Evolutionary conservation across 2,329 filamentous ascomycete species (phyloP).

Genomic region (Penicillium thymicola): DNA sequence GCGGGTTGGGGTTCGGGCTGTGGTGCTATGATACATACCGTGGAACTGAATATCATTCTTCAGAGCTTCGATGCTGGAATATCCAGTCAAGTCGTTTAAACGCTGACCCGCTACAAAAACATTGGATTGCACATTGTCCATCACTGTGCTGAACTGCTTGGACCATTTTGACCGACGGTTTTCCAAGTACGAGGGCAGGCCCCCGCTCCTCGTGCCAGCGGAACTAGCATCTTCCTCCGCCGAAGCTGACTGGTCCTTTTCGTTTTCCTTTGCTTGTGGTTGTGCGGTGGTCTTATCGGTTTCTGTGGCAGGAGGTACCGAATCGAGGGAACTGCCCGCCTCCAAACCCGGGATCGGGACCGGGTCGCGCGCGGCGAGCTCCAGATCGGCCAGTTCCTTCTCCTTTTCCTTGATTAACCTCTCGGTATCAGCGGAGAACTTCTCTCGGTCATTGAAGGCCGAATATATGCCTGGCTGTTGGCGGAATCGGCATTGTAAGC

Average conservation of each 20-base stretch:
- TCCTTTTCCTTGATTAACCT: conserved; percentile 11
- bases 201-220: conserved; percentile 10
- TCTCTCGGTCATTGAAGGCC: conserved; percentile 21
- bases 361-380: conserved; percentile 20
- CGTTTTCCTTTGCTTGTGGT: conserved; percentile 11
- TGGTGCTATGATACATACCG: conserved; percentile 41
- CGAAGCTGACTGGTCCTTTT: conserved; percentile 10
- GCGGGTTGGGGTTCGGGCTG: too few species aligned
- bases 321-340: conserved; percentile 19
- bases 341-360: conserved; percentile 15
- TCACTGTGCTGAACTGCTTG: conserved; percentile 65
- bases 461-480: conserved; percentile 28
- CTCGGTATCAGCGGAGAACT: conserved; percentile 23
- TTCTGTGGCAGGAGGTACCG: conserved; percentile 13
- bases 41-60: conserved; percentile 72
- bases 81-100: conserved; percentile 92
- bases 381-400: conserved; percentile 11
- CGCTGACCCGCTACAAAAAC: conserved; percentile 81
- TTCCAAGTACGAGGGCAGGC: conserved; percentile 37
- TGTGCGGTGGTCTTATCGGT: conserved; percentile 3
- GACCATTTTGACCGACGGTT: conserved; percentile 55
- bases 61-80: conserved; percentile 82
- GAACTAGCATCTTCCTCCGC: conserved; percentile 5
- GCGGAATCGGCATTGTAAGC: conserved; percentile 44
- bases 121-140: conserved; percentile 86